phyloP scores from a whole-genome alignment of 352 stramenopile species.

The Globisporangium polare region DNA sequence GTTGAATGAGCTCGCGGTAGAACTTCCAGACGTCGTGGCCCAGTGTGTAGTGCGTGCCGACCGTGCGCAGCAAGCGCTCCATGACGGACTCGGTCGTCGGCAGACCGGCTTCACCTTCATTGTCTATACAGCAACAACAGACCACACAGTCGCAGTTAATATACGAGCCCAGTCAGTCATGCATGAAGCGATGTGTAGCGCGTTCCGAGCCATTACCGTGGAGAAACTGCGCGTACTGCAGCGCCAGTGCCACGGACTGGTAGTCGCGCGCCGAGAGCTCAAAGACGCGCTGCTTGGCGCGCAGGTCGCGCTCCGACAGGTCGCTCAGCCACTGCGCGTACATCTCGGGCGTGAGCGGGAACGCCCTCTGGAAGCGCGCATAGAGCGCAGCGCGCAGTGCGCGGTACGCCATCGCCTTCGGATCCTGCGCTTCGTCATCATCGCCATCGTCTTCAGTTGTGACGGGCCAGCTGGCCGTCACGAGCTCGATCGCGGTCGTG shows the following conservation, averaged over 20 bases:
- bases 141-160: neutral
- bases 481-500: conserved; percentile 27
- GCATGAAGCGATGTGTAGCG: neutral
- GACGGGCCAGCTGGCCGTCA: conserved; percentile 29
- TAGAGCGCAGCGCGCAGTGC: conserved; percentile 33
- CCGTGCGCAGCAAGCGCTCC: conserved; percentile 24
- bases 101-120: conserved; percentile 11
- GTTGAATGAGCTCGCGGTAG: conserved; percentile 36
- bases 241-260: conserved; percentile 42
- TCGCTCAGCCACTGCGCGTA: conserved; percentile 54
- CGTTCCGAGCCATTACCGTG: conserved; percentile 17
- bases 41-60: conserved; percentile 48
- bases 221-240: conserved; percentile 37
- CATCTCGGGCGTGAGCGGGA: conserved; percentile 55
- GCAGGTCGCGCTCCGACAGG: conserved; percentile 13
- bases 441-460: conserved; percentile 5
- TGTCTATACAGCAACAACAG: neutral
- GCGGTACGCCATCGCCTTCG: conserved; percentile 16
- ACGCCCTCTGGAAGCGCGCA: conserved; percentile 40
- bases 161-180: neutral
- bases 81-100: conserved; percentile 21
- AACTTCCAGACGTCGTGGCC: conserved; percentile 62
- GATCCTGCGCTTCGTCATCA: neutral
- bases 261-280: conserved; percentile 45
- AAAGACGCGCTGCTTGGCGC: conserved; percentile 30